phyloP scores from a whole-genome alignment of 495 filamentous ascomycete genomes.

The Talaromyces stipitatus region DNA sequence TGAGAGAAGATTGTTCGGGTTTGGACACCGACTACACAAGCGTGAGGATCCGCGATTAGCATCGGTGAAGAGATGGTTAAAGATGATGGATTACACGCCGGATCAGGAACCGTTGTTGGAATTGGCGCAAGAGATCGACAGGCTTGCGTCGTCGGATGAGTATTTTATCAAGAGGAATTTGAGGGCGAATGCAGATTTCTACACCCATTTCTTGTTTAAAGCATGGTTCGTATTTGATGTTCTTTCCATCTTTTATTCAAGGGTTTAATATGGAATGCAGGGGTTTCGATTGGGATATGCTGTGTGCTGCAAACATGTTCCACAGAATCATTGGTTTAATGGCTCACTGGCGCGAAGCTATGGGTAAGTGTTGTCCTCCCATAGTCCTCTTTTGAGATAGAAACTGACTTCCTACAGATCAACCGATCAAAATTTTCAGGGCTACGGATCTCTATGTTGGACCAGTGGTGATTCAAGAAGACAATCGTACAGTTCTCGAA shows the following conservation, averaged over 20 bases:
- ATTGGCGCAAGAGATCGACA: constrained; percentile 42
- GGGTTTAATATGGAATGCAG: no score
- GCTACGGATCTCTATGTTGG: no score
- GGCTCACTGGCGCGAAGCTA: neutral
- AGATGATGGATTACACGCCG: constrained; percentile 11
- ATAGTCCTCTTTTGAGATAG: no score
- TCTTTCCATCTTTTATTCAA: neutral
- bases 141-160: constrained; percentile 33
- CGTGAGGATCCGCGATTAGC: constrained; percentile 38
- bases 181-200: constrained; percentile 48
- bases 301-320: neutral
- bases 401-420: no score
- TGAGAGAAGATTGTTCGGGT: constrained; percentile 43
- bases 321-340: neutral
- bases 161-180: constrained; percentile 43
- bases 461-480: no score
- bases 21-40: constrained; percentile 48
- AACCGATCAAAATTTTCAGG: no score
- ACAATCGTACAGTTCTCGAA: no score
- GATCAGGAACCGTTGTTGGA: constrained; percentile 34
- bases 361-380: no score
- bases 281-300: neutral
- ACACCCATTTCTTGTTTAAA: constrained; percentile 39
- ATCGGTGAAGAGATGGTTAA: constrained; percentile 32
- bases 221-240: constrained; percentile 14